Evolutionary conservation across 2,329 filamentous ascomycete genomes (phyloP).

Genomic region (Diaporthe sp.): DNA sequence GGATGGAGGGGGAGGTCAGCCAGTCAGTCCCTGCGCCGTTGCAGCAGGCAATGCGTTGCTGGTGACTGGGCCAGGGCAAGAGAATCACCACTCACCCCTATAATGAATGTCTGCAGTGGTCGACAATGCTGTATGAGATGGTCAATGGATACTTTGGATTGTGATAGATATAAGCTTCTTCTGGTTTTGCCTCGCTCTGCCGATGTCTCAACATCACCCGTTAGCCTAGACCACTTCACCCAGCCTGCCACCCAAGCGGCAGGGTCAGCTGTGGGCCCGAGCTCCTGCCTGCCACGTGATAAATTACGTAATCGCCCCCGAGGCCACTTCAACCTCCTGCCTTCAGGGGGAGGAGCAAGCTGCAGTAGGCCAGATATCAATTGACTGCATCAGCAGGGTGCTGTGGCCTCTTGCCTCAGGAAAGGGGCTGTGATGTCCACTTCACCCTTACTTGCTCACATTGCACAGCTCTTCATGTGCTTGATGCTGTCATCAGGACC

Average conservation of each 20-base stretch:
- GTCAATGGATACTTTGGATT: constrained; percentile 43
- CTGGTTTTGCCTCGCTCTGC: constrained; percentile 28
- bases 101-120: constrained; percentile 40
- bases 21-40: neutral
- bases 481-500: constrained; percentile 6
- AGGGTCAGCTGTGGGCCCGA: constrained; percentile 29
- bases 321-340: neutral
- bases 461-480: neutral
- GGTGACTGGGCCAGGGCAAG: constrained; percentile 1
- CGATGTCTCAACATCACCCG: constrained; percentile 36
- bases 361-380: neutral
- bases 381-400: neutral
- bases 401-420: neutral
- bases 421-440: constrained; percentile 22
- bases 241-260: constrained; percentile 9
- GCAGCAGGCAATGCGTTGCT: neutral
- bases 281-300: constrained; percentile 19
- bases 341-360: neutral
- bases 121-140: constrained; percentile 40
- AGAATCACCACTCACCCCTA: constrained; percentile 39
- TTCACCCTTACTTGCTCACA: neutral
- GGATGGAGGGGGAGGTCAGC: constrained; percentile 32
- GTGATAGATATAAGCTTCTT: constrained; percentile 41
- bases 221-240: constrained; percentile 23
- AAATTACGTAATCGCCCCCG: constrained; percentile 6